Base-by-base conservation (phyloP, 2,329 filamentous ascomycete genomes). In the Cercospora sp. region DNA sequence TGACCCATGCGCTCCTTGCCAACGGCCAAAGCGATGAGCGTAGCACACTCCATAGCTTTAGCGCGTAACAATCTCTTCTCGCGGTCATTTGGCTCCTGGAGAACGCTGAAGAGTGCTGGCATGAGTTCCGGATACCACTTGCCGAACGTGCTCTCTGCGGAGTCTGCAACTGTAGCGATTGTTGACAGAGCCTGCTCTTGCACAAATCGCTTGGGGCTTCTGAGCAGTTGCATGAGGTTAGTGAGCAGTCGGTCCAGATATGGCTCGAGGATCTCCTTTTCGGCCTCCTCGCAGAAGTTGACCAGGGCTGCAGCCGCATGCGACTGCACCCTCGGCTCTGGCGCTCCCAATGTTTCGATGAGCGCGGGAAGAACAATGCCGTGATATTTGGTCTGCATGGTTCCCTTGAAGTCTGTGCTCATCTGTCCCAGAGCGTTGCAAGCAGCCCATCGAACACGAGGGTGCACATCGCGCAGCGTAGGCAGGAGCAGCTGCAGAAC, bases 381-480 rank as follows among this genome's bases (percentile, higher is more conserved):
- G 79, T 97, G 95, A 80, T 97, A 97, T 75, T 97, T 95, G 73
- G 92, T 91, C 81, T 99, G 95, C 94, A 99, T 98, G 10, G 91
- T 96, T 12, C 94, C 94, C 12, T 96, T 94, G 79, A 99, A 99
- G 78, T 99, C 95, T 33, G 95, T 99, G 83, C 94, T 98, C 95
- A 99, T 99, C 81, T 99, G 95, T 30, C 95, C 95, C n/a, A 99
- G 87, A 51, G 95, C 95, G 78, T 99, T 98, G 84, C 95, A 99
- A 36, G 94, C 95, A 63, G 95, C 95, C 90, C 96, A 99, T 75
- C 94, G 90, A 65, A 99, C 95, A 77, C 95, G 92, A 48, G 95
- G 92, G 78, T 99, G 95, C 45, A 91, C 87, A 77, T 99, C 94
- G 75, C 90, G 89, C 40, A 99, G 86, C 40, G 94, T 91, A 16